Conservation (phyloP, 257 asterid genomes). For the Leptodermis oblonga region DNA sequence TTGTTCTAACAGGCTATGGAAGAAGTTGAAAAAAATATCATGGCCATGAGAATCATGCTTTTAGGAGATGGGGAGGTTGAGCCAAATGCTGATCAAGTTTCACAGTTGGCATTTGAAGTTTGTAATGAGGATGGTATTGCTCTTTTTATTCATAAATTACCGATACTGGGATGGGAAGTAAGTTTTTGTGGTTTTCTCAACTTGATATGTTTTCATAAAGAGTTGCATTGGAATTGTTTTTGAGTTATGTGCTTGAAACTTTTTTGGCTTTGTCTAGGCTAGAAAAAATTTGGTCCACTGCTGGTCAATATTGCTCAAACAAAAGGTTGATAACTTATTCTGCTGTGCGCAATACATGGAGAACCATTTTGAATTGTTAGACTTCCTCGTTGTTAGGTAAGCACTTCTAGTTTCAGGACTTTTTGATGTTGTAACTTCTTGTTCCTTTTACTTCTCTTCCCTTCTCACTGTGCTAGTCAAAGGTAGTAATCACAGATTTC, state of each 20-base stretch:
- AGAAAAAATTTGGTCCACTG: constrained; percentile 85
- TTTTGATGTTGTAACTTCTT: constrained; percentile 7
- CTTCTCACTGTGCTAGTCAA: neutral
- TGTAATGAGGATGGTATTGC: constrained; percentile 81
- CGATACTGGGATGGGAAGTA: constrained; percentile 97
- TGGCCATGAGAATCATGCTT: constrained; percentile 78
- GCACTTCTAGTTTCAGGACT: constrained; percentile 20
- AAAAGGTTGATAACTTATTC: constrained; percentile 59
- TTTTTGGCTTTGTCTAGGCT: constrained; percentile 47
- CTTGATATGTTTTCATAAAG: neutral
- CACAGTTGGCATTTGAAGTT: constrained; percentile 72
- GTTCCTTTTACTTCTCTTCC: neutral
- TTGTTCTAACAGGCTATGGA: constrained; percentile 67
- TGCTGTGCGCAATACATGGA: constrained; percentile 86
- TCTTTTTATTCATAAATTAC: constrained; percentile 83
- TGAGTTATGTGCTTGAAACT: constrained; percentile 22
- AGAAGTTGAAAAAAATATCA: constrained; percentile 93
- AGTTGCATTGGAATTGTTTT: constrained; percentile 10
- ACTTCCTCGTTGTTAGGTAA: constrained; percentile 94
- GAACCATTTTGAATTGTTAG: constrained; percentile 88
- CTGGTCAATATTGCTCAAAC: constrained; percentile 91
- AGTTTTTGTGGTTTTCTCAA: constrained; percentile 24
- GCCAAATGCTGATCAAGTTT: constrained; percentile 74
- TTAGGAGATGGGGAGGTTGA: constrained; percentile 90
- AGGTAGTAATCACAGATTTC: neutral